Conservation (phyloP, 1,284 basidiomycete species). For the Grifola frondosa region DNA sequence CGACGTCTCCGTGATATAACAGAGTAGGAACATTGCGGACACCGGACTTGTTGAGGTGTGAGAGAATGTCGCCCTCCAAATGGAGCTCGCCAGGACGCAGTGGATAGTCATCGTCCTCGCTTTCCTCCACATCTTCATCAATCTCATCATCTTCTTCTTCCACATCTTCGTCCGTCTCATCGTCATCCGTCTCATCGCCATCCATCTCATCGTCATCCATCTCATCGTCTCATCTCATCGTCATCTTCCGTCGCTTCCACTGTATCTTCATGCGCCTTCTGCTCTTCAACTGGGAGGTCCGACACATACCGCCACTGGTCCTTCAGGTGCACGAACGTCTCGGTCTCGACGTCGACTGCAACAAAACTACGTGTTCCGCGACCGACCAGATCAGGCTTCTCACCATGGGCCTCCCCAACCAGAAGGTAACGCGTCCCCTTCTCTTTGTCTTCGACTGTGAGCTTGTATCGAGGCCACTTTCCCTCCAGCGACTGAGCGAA, state of each 20-base stretch:
- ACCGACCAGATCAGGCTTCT: background rate
- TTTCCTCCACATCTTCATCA: no score
- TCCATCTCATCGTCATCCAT: no score
- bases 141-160: no score
- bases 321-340: constrained; percentile 2
- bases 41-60: background rate
- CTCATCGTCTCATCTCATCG: no score
- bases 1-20: no score
- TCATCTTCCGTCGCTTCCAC: no score
- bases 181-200: no score
- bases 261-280: no score
- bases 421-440: background rate
- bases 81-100: no score
- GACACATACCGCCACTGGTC: constrained; percentile 4
- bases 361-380: constrained; percentile 4
- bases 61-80: background rate
- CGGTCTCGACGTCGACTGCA: background rate
- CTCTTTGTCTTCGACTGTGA: background rate
- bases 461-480: constrained; percentile 9
- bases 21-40: background rate
- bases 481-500: constrained; percentile 1
- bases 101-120: no score
- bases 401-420: constrained; percentile 1
- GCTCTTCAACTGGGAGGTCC: no score
- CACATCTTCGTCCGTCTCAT: no score